phyloP scores from a whole-genome alignment of 768 basidiomycete species.

The Cyclocybe cylindracea region DNA sequence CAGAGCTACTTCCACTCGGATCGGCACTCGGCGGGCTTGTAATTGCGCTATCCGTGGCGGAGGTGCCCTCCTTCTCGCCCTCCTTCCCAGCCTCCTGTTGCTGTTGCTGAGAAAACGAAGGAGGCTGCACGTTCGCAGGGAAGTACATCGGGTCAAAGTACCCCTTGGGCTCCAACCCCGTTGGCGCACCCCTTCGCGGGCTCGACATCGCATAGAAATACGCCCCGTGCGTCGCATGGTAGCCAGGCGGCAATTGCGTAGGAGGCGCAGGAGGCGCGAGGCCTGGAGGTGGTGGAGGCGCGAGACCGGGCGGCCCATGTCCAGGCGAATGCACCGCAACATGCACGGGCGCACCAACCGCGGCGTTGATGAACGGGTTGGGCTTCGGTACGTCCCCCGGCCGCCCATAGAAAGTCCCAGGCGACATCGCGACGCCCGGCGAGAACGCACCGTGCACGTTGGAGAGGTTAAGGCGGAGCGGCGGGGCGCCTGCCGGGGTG shows the following conservation, averaged over 20 bases:
- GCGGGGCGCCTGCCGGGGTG: conserved; percentile 3
- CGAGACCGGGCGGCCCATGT: too few species aligned
- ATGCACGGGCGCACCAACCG: conserved; percentile 49
- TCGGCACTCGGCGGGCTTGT: conserved; percentile 4
- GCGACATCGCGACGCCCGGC: conserved; percentile 71
- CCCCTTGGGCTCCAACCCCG: conserved; percentile 36
- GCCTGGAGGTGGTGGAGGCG: too few species aligned
- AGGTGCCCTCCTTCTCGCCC: conserved; percentile 7
- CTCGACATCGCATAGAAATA: conserved; percentile 29
- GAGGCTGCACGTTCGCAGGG: conserved; percentile 22
- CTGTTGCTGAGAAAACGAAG: not conserved
- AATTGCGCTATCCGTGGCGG: not conserved
- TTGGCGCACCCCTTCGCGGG: conserved; percentile 17
- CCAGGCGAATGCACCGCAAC: conserved; percentile 11
- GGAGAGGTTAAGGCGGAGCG: conserved; percentile 19
- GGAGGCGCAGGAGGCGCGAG: not conserved
- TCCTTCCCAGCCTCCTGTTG: not conserved
- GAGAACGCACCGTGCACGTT: conserved; percentile 51
- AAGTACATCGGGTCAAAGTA: conserved; percentile 48
- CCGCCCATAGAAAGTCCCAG: conserved; percentile 74
- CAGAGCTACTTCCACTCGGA: not conserved
- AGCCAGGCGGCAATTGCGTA: not conserved
- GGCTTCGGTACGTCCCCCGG: conserved; percentile 39
- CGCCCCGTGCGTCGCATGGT: conserved; percentile 18
- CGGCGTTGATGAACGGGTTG: conserved; percentile 45